Evolutionary conservation across 805 yeast species (phyloP), one percentile per base, ranked within the genome.

Genomic region (Candida corydali): DNA sequence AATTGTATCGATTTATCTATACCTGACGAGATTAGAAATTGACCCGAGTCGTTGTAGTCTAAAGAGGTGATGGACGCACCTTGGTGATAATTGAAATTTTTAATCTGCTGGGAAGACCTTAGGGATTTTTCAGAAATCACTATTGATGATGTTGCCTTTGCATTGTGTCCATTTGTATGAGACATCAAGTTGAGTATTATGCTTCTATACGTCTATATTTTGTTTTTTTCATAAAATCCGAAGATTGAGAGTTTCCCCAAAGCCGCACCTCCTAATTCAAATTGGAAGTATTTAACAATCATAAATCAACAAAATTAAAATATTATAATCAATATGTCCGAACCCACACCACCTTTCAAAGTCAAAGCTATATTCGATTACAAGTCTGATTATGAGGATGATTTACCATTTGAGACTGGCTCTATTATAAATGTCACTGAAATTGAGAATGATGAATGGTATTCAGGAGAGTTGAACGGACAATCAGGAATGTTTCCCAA

Each of bases 361-460:
- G 91, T 82, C 2, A 69, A 69, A 50, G 84, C 95, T 3, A 54
- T 81, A 23, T 84, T 69, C 50, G 83, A 80, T 34, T 86, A 84
- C 61, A 57, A 55, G 41, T 65, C 71, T 10, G 71, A 64, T 5
- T 86, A 78, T 44, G 86, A 80, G 19, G 98, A 93, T 55, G 98
- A 91, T 57, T 71, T 91, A 54, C 68, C 74, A 23, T 89, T 91
- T 49, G 56, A 58, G 0, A 75, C 66, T 4, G 89, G 84, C 15
- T 87, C 84, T 55, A 45, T 74, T 19, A 81, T 91, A 45, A 75
- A 78, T 3, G 96, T 91, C 18, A 78, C 81, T 4, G 78, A 76
- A 26, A 69, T 86, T 36, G 96, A 87, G 47, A 97, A 91, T 57
- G 95, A 80, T 5, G 96, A 89, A 44, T 93, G 98, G 98, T 83